Percentiles rank a stretch among this genome's conserved stretches.
phyloP scores from a whole-genome alignment of 129 eudicot species.

The Escallonia rubra region DNA sequence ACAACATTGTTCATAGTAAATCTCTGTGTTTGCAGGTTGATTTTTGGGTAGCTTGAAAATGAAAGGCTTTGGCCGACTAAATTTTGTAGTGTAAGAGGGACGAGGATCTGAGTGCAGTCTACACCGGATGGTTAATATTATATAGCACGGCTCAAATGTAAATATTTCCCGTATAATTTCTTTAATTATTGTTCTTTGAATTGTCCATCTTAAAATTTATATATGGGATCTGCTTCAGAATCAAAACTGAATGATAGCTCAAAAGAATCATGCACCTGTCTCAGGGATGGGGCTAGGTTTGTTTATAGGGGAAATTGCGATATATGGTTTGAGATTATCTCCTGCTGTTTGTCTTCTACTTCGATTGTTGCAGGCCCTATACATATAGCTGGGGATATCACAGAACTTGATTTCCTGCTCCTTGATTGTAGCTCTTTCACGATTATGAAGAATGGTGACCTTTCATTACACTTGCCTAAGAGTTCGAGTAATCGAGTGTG shows the following conservation, averaged over 20 bases:
- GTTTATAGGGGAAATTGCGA: neutral
- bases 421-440: neutral
- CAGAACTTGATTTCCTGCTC: neutral
- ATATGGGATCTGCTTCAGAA: neutral
- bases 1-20: neutral
- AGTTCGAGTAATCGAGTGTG: neutral
- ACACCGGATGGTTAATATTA: slow-evolving; percentile 2
- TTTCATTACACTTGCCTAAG: neutral
- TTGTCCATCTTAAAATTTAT: neutral
- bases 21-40: slow-evolving; percentile 33
- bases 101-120: slow-evolving; percentile 6
- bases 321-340: neutral
- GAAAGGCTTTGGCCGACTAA: slow-evolving; percentile 14
- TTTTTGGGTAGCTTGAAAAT: slow-evolving; percentile 10
- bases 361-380: neutral
- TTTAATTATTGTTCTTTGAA: neutral
- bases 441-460: neutral
- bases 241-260: neutral
- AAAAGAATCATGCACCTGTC: neutral
- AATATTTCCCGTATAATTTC: slow-evolving; percentile 20
- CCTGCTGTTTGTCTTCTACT: neutral
- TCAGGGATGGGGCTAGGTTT: neutral
- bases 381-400: neutral
- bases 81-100: slow-evolving; percentile 34
- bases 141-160: slow-evolving; percentile 16